Conservation (phyloP, 495 filamentous ascomycete species). For the Physcia stellaris region DNA sequence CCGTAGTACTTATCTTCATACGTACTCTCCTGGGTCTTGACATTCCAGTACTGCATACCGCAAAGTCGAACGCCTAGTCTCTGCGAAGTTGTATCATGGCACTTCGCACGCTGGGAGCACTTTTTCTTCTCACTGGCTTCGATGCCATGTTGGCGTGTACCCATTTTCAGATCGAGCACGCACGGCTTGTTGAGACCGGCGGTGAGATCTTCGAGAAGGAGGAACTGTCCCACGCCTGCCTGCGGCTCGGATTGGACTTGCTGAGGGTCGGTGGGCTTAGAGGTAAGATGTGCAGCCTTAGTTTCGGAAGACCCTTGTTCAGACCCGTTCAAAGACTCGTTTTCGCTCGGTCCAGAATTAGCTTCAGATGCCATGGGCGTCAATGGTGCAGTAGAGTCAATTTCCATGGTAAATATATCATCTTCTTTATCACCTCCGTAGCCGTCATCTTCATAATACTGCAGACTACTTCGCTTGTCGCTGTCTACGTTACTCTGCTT, state of each 20-base stretch:
- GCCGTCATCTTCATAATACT: slow-evolving; percentile 76
- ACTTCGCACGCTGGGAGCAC: slow-evolving; percentile 83
- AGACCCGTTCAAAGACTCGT: not conserved
- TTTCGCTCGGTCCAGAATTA: not conserved
- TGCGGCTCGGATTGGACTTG: slow-evolving; percentile 58
- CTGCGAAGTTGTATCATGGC: slow-evolving; percentile 79
- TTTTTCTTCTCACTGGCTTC: slow-evolving; percentile 87
- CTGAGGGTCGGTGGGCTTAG: slow-evolving; percentile 55
- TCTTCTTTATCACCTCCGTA: slow-evolving; percentile 71
- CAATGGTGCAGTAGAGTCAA: slow-evolving; percentile 22
- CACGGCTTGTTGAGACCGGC: slow-evolving; percentile 93
- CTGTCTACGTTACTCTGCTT: slow-evolving; percentile 48
- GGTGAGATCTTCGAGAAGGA: slow-evolving; percentile 91
- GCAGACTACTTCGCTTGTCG: slow-evolving; percentile 48
- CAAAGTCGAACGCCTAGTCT: slow-evolving; percentile 87
- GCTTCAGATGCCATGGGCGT: slow-evolving; percentile 1
- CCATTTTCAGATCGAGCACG: slow-evolving; percentile 97
- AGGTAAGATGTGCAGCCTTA: not conserved
- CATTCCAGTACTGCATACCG: slow-evolving; percentile 93
- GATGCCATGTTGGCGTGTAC: slow-evolving; percentile 95
- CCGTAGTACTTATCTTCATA: slow-evolving; percentile 98
- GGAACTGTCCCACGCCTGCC: slow-evolving; percentile 77
- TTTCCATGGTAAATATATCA: slow-evolving; percentile 62
- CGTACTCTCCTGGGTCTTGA: slow-evolving; percentile 62
- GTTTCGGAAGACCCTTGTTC: not conserved